A percentile compares a stretch with the other conserved stretches of the same genome.
Conservation (phyloP, 768 basidiomycete genomes). For the Gloeostereum incarnatum region DNA sequence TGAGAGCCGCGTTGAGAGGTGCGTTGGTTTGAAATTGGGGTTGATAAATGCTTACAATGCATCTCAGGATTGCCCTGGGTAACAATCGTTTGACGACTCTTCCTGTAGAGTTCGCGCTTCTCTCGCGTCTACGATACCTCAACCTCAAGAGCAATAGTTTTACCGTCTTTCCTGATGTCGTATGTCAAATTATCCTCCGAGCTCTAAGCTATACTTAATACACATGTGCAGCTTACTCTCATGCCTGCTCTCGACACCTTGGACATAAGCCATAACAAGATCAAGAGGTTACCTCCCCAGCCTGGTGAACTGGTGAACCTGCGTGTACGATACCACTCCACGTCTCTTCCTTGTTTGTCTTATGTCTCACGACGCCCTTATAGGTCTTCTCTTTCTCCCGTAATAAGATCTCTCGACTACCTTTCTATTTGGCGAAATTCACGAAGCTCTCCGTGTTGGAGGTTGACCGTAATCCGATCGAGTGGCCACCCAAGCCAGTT, state of each 20-base stretch:
- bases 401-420: slow-evolving; percentile 78
- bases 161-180: slow-evolving; percentile 77
- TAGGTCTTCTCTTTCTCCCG: slow-evolving; percentile 82
- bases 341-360: slow-evolving; percentile 10
- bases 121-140: slow-evolving; percentile 74
- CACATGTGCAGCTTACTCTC: slow-evolving; percentile 52
- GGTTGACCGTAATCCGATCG: slow-evolving; percentile 85
- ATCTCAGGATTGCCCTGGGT: slow-evolving; percentile 69
- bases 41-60: background rate
- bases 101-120: slow-evolving; percentile 62
- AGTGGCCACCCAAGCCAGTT: slow-evolving; percentile 76
- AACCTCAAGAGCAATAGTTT: slow-evolving; percentile 84
- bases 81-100: slow-evolving; percentile 76
- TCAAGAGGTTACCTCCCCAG: slow-evolving; percentile 67
- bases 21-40: slow-evolving; percentile 15
- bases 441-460: slow-evolving; percentile 68
- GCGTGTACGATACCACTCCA: too few species aligned
- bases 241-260: slow-evolving; percentile 88
- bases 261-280: slow-evolving; percentile 89
- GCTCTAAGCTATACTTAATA: slow-evolving; percentile 5
- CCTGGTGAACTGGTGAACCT: slow-evolving; percentile 76
- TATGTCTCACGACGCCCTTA: slow-evolving; percentile 2
- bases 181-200: slow-evolving; percentile 29
- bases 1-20: slow-evolving; percentile 56
- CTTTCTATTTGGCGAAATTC: slow-evolving; percentile 71